Base-by-base conservation (phyloP, 2,329 filamentous ascomycete species). In the Microsporum audouinii region DNA sequence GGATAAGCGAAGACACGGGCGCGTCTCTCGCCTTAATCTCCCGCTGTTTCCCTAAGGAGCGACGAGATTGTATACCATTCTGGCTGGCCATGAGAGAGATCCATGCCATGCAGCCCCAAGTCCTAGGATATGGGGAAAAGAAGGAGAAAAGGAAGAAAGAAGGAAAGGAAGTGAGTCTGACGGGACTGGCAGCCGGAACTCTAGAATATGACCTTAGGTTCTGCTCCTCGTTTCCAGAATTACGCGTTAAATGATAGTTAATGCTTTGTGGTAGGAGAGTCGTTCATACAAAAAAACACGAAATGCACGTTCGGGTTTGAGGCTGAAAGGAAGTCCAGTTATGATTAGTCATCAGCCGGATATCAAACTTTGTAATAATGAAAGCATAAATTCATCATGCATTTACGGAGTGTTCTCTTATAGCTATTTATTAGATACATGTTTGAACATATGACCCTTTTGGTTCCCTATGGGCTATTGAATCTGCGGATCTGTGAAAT, bases 1-100 rank as follows among this genome's bases (percentile, higher is more conserved):
- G 90, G 68, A 96, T 81, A 7, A 91, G 95, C 14, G 91, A 96
- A 10, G 90, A 88, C 36, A 71, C 67, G 31, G 72, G 70, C 10
- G n/a, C 36, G 62, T 73, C 73, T 8, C 60, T 58, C 14, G 33
- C 10, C 53, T 43, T 53, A 27, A 33, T 60, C 10, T 58, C n/a
- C 29, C 43, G 53, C 36, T 53, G 58, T 47, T 57, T 59, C 29
- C 41, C 60, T 34, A 49, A 8, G 55, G 56, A 34, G 33, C 60
- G 60, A 8, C 51, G 58, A 43, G 58, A 38, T 38, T 56, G 62
- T 55, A 61, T 56, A 55, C 41, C 62, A 60, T 60, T 63, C 39
- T 59, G 58, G 31, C 51, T 58, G 2, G 60, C 62, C 62, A 63
- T 63, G 58, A 41, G 55, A 14, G 45, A 51, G 29, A 8, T 59